Evolutionary conservation across 2,329 filamentous ascomycete genomes (phyloP), one percentile per base, ranked within the genome.

Genomic region (Trichothecium roseum): DNA sequence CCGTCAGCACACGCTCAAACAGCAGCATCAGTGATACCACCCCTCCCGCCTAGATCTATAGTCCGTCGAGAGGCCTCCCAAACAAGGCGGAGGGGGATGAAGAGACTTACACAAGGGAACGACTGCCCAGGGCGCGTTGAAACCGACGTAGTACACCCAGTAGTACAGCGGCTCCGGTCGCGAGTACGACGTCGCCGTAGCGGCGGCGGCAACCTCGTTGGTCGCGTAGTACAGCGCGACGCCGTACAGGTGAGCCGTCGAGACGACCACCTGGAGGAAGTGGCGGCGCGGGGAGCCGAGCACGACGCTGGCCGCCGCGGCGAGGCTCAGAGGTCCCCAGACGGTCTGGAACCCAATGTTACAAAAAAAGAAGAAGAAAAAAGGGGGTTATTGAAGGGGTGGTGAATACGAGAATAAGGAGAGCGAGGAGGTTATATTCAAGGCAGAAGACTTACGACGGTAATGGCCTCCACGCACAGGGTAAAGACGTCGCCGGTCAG

Each of bases 381-480:
- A 10, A 12, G 26, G 3, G 37, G 28, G 12, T 29, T 22, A 24
- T 4, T 8, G 13, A 5, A 27, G n/a, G 27, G 27, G 15, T n/a
- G 22, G 8, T 15, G 26, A 16, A 28, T 17, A n/a, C 26, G 20
- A 14, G 17, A 22, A 9, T 14, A 28, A 20, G 18, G n/a, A 22
- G 8, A 9, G 7, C 30, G 16, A n/a, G n/a, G n/a, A n/a, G n/a
- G n/a, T n/a, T n/a, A n/a, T n/a, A n/a, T n/a, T n/a, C n/a, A n/a
- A n/a, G n/a, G n/a, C n/a, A n/a, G n/a, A n/a, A n/a, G n/a, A 44
- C 77, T 50, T 60, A 88, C 82, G 29, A 78, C 78, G 2, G 87
- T 94, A 42, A 94, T 75, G 14, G 72, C 76, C 66, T 94, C 87
- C 56, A 94, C 80, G 55, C 83, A 88, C n/a, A 94, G 64, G 46